Evolutionary conservation across 495 filamentous ascomycete genomes (phyloP).

Genomic region (Aspergillus ostianus): DNA sequence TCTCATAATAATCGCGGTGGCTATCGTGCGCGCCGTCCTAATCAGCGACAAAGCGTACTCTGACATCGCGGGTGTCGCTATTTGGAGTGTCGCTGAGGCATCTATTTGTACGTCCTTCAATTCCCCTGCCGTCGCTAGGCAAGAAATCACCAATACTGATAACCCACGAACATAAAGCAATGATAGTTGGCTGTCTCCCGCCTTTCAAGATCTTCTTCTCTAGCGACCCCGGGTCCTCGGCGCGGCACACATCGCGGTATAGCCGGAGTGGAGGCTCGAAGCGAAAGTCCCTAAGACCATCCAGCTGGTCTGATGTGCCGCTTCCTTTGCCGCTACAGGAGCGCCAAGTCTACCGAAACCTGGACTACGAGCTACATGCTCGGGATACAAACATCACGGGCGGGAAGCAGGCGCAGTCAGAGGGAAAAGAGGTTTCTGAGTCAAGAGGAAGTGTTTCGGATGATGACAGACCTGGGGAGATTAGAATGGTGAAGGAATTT

Average conservation of each 20-base stretch:
- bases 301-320: constrained; percentile 10
- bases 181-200: constrained; percentile 48
- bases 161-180: constrained; percentile 25
- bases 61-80: constrained; percentile 25
- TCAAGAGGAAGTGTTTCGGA: constrained; percentile 2
- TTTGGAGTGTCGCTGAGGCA: constrained; percentile 35
- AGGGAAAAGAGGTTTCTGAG: not conserved
- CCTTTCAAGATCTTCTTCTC: constrained; percentile 41
- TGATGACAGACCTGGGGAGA: constrained; percentile 9
- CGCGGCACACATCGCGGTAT: constrained; percentile 11
- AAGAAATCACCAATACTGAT: not conserved
- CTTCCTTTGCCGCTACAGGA: constrained; percentile 6
- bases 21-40: constrained; percentile 30
- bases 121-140: not conserved
- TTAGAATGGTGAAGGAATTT: constrained; percentile 23
- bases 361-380: constrained; percentile 10
- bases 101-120: constrained; percentile 26
- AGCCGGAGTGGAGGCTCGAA: constrained; percentile 6
- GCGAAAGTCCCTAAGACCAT: not conserved
- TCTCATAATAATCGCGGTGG: constrained; percentile 30
- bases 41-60: constrained; percentile 26
- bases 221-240: not conserved
- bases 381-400: constrained; percentile 9
- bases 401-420: not conserved
- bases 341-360: not conserved